phyloP scores from a whole-genome alignment of 2,329 filamentous ascomycete genomes.

The Sordariomycetes sp. region DNA sequence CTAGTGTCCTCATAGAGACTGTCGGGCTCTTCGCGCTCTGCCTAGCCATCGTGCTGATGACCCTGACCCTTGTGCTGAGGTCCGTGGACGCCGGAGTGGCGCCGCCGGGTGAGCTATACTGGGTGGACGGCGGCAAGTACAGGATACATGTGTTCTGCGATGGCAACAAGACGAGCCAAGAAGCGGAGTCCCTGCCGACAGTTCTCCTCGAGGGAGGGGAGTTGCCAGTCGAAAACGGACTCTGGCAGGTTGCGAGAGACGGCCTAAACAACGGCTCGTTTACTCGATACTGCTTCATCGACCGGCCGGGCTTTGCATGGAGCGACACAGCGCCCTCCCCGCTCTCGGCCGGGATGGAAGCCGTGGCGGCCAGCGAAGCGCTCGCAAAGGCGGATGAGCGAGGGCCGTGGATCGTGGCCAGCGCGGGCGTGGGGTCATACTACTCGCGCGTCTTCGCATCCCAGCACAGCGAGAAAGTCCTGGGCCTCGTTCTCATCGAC shows the following conservation, averaged over 20 bases:
- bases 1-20: constrained; percentile 65
- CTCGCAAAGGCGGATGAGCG: constrained; percentile 69
- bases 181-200: constrained; percentile 54
- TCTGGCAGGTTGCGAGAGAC: constrained; percentile 71
- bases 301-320: constrained; percentile 82
- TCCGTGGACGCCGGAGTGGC: constrained; percentile 66
- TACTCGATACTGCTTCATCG: constrained; percentile 85
- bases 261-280: constrained; percentile 74
- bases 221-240: constrained; percentile 62
- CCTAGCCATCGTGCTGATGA: constrained; percentile 61
- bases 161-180: constrained; percentile 43
- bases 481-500: constrained; percentile 77
- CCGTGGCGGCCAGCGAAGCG: constrained; percentile 79
- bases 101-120: constrained; percentile 64
- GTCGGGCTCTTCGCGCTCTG: constrained; percentile 60
- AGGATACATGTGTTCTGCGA: constrained; percentile 76
- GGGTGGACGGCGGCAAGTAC: constrained; percentile 78
- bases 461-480: constrained; percentile 63
- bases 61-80: constrained; percentile 68
- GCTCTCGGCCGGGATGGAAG: constrained; percentile 85
- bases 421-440: constrained; percentile 76
- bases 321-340: constrained; percentile 88
- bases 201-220: constrained; percentile 81
- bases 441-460: constrained; percentile 88
- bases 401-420: constrained; percentile 82